Evolutionary conservation across 2,329 filamentous ascomycete species (phyloP).

Genomic region (Apiospora rasikravindrae): DNA sequence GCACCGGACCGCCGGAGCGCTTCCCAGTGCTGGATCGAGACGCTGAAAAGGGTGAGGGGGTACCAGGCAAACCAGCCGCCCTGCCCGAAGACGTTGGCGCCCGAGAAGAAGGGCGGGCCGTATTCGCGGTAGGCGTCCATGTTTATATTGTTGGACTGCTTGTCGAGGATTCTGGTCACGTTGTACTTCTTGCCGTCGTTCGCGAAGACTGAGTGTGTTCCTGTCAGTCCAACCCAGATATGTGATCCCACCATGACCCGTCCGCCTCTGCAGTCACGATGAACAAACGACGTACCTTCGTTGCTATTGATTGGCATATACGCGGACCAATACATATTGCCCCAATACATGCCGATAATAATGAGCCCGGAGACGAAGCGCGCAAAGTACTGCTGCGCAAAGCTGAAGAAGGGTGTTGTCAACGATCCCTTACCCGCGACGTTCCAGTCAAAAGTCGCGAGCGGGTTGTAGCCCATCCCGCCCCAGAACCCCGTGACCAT

Average conservation of each 20-base stretch:
- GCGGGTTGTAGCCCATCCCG: slow-evolving; percentile 50
- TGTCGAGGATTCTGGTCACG: slow-evolving; percentile 55
- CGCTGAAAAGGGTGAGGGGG: slow-evolving; percentile 59
- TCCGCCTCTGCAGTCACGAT: neutral
- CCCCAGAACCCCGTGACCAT: slow-evolving; percentile 46
- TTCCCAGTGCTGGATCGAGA: slow-evolving; percentile 44
- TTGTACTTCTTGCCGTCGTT: slow-evolving; percentile 59
- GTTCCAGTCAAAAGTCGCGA: slow-evolving; percentile 49
- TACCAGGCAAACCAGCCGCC: slow-evolving; percentile 49
- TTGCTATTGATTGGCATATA: slow-evolving; percentile 63
- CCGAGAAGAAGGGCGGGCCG: slow-evolving; percentile 58
- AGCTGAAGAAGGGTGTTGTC: slow-evolving; percentile 56
- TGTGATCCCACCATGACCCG: neutral
- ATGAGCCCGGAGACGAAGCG: slow-evolving; percentile 61
- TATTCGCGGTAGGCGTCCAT: slow-evolving; percentile 56
- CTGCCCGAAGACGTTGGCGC: slow-evolving; percentile 48
- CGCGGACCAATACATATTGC: slow-evolving; percentile 60
- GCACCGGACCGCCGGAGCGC: slow-evolving; percentile 53
- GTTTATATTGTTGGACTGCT: slow-evolving; percentile 52
- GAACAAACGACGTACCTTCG: slow-evolving; percentile 29
- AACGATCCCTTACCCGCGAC: slow-evolving; percentile 28
- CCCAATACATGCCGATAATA: slow-evolving; percentile 62
- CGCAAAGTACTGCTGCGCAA: slow-evolving; percentile 66
- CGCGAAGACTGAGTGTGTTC: slow-evolving; percentile 49
- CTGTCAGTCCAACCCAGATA: neutral